phyloP scores from a whole-genome alignment of 768 basidiomycete genomes.

The Macrocybe gigantea region DNA sequence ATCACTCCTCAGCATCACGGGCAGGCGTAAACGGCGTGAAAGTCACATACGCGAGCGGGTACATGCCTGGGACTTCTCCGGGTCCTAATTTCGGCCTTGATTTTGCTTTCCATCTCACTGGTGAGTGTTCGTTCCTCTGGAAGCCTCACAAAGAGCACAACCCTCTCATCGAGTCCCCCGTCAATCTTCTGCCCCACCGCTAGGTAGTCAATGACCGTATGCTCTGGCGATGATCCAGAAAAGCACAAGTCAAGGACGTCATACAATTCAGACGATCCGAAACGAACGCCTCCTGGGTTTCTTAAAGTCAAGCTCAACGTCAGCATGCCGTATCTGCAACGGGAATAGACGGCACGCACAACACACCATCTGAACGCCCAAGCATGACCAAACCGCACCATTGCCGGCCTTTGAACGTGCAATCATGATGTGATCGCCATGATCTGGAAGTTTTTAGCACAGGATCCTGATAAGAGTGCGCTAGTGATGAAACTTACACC shows the following conservation, averaged over 20 bases:
- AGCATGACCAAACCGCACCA: constrained; percentile 77
- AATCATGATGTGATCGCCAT: constrained; percentile 70
- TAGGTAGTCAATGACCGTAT: constrained; percentile 51
- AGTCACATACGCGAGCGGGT: constrained; percentile 52
- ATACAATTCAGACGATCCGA: constrained; percentile 78
- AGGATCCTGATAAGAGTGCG: constrained; percentile 3
- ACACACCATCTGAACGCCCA: constrained; percentile 76
- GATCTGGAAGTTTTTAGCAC: constrained; percentile 35
- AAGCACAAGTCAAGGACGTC: constrained; percentile 68
- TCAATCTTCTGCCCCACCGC: constrained; percentile 68
- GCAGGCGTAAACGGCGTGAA: constrained; percentile 6
- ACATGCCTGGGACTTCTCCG: constrained; percentile 72
- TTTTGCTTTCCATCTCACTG: constrained; percentile 43
- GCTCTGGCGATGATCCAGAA: constrained; percentile 31
- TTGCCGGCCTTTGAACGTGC: constrained; percentile 60
- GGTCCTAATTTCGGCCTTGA: constrained; percentile 55
- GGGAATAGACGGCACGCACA: constrained; percentile 37
- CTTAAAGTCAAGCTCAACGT: constrained; percentile 26
- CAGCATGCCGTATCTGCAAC: constrained; percentile 12
- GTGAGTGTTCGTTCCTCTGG: constrained; percentile 43
- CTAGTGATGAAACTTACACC: constrained; percentile 52
- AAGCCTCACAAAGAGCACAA: constrained; percentile 70
- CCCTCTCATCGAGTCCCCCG: constrained; percentile 65
- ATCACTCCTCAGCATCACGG: constrained; percentile 4
- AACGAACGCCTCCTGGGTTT: constrained; percentile 80